These are phyloP conservation scores for Suillus weaverae DNA, from an alignment of 768 basidiomycete species.

Conservation along the genomic window DNA sequence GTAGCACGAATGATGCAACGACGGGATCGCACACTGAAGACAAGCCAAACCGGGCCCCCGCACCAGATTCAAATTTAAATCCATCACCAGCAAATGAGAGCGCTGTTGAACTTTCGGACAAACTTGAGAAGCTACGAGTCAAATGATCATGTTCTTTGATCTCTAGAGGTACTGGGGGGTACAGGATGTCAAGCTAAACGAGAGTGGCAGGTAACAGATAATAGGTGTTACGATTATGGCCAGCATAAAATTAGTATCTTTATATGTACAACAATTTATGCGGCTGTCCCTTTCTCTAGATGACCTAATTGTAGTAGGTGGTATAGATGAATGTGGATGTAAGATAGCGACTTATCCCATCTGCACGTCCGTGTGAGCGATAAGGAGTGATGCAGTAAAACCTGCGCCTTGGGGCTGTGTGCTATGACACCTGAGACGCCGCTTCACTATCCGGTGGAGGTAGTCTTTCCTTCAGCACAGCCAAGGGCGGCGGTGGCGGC, in stretches of 20 bases:
- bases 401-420: constrained; percentile 4
- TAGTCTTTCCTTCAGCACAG: constrained; percentile 1
- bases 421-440: constrained; percentile 18
- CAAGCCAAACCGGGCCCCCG: constrained; percentile 21
- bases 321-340: constrained; percentile 15
- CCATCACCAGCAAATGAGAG: constrained; percentile 6
- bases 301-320: constrained; percentile 14
- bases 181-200: neutral
- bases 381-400: neutral
- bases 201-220: neutral
- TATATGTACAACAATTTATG: constrained; percentile 13
- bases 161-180: constrained; percentile 2
- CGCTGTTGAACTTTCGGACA: constrained; percentile 41
- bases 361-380: neutral
- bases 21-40: constrained; percentile 28
- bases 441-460: constrained; percentile 7
- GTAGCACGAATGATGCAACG: constrained; percentile 10
- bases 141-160: constrained; percentile 33
- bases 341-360: neutral
- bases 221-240: constrained; percentile 10
- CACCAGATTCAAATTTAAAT: constrained; percentile 15
- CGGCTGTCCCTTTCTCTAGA: neutral
- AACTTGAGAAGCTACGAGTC: constrained; percentile 60
- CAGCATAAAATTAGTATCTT: constrained; percentile 4
- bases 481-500: constrained; percentile 19